These are phyloP conservation scores for Leccinum boreale DNA, from an alignment of 768 basidiomycete species.

Conservation along the genomic window DNA sequence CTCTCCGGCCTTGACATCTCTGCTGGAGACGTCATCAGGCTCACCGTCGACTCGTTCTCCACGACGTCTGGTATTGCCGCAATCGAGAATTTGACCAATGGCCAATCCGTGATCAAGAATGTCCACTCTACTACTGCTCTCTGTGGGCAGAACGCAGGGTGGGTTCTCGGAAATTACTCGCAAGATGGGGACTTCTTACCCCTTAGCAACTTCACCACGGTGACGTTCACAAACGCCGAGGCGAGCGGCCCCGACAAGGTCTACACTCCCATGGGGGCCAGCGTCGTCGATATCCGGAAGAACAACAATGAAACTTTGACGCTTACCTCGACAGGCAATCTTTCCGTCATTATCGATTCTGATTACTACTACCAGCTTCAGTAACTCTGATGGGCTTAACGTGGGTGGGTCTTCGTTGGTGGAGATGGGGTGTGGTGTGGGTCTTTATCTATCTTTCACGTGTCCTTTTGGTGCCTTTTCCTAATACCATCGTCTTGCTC, in stretches of 20 bases:
- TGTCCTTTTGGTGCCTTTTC: not conserved
- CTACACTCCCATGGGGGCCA: not conserved
- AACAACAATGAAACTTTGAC: constrained; percentile 1
- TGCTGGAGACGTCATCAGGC: constrained; percentile 2
- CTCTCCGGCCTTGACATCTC: constrained; percentile 1
- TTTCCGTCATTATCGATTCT: not conserved
- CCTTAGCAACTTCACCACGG: constrained; percentile 3
- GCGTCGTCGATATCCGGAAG: constrained; percentile 1
- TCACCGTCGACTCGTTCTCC: not conserved
- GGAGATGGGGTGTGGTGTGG: not conserved
- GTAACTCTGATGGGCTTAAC: not conserved
- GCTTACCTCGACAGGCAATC: not conserved
- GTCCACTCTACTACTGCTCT: constrained; percentile 2
- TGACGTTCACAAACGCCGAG: constrained; percentile 3
- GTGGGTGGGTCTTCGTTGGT: not conserved
- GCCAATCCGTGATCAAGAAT: not conserved
- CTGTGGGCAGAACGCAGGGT: constrained; percentile 4
- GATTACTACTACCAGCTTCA: not conserved
- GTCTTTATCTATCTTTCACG: not conserved
- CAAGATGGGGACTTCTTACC: not conserved
- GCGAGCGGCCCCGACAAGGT: not conserved
- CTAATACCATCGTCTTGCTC: not conserved
- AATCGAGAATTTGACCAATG: constrained; percentile 7
- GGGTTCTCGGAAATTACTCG: constrained; percentile 7
- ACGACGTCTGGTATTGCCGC: not conserved